Conservation (phyloP, 2,329 filamentous ascomycete genomes). For the Neobulgaria alba region DNA sequence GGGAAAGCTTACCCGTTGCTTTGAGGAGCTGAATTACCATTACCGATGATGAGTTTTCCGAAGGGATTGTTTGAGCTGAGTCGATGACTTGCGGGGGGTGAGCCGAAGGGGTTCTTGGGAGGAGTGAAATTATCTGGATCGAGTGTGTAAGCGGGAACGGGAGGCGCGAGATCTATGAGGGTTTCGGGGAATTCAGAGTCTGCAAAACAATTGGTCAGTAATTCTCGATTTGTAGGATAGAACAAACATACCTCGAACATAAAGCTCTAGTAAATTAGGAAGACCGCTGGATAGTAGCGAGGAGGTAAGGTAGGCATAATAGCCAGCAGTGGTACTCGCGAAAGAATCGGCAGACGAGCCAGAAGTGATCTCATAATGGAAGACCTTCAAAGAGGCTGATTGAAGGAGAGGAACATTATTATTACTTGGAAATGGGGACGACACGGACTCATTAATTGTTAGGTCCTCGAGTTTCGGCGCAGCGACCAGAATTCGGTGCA, state of each 20-base stretch:
- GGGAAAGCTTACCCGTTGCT: constrained; percentile 1
- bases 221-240: not conserved
- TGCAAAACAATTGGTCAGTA: not conserved
- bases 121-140: constrained; percentile 27
- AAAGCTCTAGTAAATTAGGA: constrained; percentile 66
- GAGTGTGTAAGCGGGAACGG: constrained; percentile 42
- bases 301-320: constrained; percentile 80
- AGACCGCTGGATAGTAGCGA: constrained; percentile 71
- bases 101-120: constrained; percentile 1
- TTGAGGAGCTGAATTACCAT: no score
- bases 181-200: constrained; percentile 76
- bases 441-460: constrained; percentile 46
- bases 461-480: constrained; percentile 37
- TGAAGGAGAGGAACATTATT: constrained; percentile 51
- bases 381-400: constrained; percentile 58
- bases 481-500: constrained; percentile 35
- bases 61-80: constrained; percentile 30
- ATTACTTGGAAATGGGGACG: constrained; percentile 46
- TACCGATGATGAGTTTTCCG: constrained; percentile 13
- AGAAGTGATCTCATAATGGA: constrained; percentile 77
- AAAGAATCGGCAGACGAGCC: constrained; percentile 49
- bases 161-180: constrained; percentile 59
- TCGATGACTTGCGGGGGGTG: constrained; percentile 13
- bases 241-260: constrained; percentile 50
- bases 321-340: constrained; percentile 45